A percentile compares a stretch with the other conserved stretches of the same genome.
Conservation (phyloP, 179 eudicot species). For the Beta corolliflora region DNA sequence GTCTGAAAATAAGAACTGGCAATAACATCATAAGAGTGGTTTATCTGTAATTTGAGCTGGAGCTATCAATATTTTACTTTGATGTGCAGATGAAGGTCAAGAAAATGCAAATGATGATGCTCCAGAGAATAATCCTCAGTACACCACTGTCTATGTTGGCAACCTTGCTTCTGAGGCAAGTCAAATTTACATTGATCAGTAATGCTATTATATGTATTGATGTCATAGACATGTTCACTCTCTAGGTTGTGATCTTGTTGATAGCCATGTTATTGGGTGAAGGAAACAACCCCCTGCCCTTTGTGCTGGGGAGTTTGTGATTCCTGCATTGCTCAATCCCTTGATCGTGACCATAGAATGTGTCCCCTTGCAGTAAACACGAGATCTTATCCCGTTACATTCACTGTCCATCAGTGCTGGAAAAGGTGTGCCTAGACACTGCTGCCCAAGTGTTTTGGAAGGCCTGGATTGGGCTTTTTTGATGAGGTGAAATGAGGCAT, state of each 20-base stretch:
- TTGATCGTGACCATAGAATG: background rate
- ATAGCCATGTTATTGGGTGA: background rate
- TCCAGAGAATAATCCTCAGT: conserved; percentile 84
- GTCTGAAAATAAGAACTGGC: background rate
- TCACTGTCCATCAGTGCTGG: background rate
- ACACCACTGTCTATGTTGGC: conserved; percentile 90
- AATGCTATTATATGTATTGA: background rate
- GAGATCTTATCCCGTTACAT: background rate
- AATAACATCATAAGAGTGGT: too few relatives aligned
- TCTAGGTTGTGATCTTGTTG: background rate
- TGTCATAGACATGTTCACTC: background rate
- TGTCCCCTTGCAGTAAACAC: background rate
- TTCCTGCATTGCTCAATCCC: background rate
- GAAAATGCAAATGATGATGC: conserved; percentile 69
- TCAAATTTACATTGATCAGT: conserved; percentile 1
- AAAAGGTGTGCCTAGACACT: too few relatives aligned
- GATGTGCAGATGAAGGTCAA: conserved; percentile 67
- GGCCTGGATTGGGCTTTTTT: background rate
- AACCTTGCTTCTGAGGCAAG: conserved; percentile 89
- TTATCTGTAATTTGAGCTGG: conserved; percentile 4
- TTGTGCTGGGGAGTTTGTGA: background rate
- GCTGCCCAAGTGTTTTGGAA: too few relatives aligned
- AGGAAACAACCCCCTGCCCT: background rate
- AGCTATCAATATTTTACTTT: conserved; percentile 3
- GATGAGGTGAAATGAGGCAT: background rate